Conservation (phyloP, 108 stramenopile species). For the Pseudonitzschia multiseries region DNA sequence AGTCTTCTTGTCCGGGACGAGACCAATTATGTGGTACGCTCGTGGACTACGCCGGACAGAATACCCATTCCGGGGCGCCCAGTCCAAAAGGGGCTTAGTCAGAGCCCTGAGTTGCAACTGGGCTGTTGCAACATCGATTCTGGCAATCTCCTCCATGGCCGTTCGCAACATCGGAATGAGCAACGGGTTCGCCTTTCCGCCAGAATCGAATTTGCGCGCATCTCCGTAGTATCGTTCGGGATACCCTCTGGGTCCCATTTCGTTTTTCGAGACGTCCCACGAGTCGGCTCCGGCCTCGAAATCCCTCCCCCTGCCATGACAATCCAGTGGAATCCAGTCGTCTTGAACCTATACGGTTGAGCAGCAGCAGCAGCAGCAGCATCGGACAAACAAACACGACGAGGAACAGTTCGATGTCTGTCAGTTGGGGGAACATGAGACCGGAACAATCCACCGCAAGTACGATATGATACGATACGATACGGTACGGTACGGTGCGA, state of each 20-base stretch:
- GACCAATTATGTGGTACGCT: constrained; percentile 47
- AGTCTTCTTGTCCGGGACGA: constrained; percentile 28
- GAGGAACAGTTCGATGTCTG: too few species aligned
- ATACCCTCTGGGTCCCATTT: constrained; percentile 45
- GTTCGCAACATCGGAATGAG: constrained; percentile 49
- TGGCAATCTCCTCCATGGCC: constrained; percentile 35
- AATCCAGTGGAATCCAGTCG: constrained; percentile 52
- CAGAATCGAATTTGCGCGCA: constrained; percentile 57
- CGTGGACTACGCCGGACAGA: neutral
- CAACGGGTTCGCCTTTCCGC: constrained; percentile 50
- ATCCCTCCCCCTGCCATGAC: constrained; percentile 45
- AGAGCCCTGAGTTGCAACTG: constrained; percentile 32
- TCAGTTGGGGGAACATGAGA: too few species aligned
- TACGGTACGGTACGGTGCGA: neutral
- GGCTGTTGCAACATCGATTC: constrained; percentile 18
- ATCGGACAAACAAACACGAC: too few species aligned
- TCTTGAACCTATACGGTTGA: constrained; percentile 17
- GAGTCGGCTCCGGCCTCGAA: neutral
- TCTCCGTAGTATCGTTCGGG: constrained; percentile 44
- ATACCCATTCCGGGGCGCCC: constrained; percentile 29
- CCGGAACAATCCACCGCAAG: too few species aligned
- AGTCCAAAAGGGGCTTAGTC: constrained; percentile 36
- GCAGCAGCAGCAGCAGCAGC: too few species aligned
- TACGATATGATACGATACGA: too few species aligned
- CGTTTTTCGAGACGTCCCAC: constrained; percentile 30